These are phyloP conservation scores for Sedum album DNA, from an alignment of 164 flowering plant species.

Conservation along the genomic window DNA sequence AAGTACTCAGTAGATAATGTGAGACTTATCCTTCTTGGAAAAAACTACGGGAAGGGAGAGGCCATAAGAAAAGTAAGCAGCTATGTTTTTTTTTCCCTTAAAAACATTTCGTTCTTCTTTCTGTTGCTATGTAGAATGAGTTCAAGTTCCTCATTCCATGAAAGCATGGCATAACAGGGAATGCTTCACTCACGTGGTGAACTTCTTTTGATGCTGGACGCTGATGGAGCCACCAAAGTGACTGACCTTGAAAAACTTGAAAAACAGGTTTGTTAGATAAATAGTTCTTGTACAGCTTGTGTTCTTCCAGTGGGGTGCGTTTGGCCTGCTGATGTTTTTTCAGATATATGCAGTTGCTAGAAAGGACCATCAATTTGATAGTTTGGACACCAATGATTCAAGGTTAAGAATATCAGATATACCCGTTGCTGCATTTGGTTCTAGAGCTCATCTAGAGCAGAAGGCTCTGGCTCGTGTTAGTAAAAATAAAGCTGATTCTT, in stretches of 20 bases:
- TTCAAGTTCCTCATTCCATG: conserved; percentile 20
- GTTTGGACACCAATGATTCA: conserved; percentile 27
- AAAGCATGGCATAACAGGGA: conserved; percentile 85
- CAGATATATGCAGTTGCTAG: conserved; percentile 61
- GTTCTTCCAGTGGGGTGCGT: no score
- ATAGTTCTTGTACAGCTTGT: no score
- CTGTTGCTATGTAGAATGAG: no score
- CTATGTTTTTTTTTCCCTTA: no score
- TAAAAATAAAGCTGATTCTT: not conserved
- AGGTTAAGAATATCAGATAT: conserved; percentile 48
- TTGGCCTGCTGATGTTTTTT: conserved; percentile 19
- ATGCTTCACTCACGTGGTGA: conserved; percentile 98
- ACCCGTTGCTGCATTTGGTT: not conserved
- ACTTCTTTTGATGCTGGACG: conserved; percentile 92
- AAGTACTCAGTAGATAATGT: conserved; percentile 66
- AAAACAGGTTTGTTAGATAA: conserved; percentile 47
- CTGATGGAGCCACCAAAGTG: conserved; percentile 98
- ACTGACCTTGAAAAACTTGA: conserved; percentile 88
- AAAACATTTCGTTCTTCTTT: no score
- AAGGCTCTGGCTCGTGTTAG: not conserved
- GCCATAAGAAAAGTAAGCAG: conserved; percentile 67
- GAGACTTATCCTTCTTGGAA: conserved; percentile 83
- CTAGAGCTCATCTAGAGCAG: not conserved
- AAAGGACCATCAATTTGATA: conserved; percentile 33
- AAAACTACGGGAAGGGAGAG: conserved; percentile 93